These are phyloP conservation scores for Caulochytrium protostelioides DNA, from an alignment of 371 early-diverging fungal species.

Conservation along the genomic window DNA sequence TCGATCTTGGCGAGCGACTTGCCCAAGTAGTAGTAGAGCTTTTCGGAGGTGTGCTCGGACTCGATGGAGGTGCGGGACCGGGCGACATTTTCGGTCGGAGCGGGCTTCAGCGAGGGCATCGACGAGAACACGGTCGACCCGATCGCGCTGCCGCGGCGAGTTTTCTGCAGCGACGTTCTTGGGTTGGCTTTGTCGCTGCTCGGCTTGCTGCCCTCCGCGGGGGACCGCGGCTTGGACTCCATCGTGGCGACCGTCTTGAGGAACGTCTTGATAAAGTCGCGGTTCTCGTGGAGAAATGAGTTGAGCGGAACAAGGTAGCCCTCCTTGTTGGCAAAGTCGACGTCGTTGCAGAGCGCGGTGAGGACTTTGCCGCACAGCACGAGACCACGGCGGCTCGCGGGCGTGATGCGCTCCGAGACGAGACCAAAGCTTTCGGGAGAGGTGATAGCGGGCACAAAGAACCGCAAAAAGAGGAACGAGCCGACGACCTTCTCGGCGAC, in stretches of 20 bases:
- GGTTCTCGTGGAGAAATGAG: conserved; percentile 25
- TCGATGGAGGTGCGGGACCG: too few species aligned
- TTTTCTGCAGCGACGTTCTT: too few species aligned
- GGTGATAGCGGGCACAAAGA: conserved; percentile 37
- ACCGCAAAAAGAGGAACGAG: conserved; percentile 35
- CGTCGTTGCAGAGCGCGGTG: conserved; percentile 39
- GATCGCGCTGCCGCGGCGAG: too few species aligned
- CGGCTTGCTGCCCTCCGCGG: too few species aligned
- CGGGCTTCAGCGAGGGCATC: too few species aligned
- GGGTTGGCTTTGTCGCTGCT: too few species aligned
- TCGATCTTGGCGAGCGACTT: conserved; percentile 7
- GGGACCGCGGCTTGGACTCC: too few species aligned
- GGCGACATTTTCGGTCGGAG: too few species aligned
- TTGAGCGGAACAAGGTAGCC: conserved; percentile 30
- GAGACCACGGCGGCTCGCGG: conserved; percentile 26
- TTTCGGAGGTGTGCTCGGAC: conserved; percentile 1
- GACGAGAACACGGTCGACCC: too few species aligned
- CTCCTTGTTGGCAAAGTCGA: conserved; percentile 41
- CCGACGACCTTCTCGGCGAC: conserved; percentile 31
- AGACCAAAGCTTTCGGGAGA: conserved; percentile 29
- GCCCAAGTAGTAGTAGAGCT: conserved; percentile 8
- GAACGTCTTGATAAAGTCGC: conserved; percentile 17
- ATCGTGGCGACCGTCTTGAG: too few species aligned
- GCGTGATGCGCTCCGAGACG: conserved; percentile 13
- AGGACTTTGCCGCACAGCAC: conserved; percentile 37